Evolutionary conservation across 1,139 yeast genomes (phyloP), one percentile per base, ranked within the genome.

Genomic region (Nakaseomyces nivariensis): DNA sequence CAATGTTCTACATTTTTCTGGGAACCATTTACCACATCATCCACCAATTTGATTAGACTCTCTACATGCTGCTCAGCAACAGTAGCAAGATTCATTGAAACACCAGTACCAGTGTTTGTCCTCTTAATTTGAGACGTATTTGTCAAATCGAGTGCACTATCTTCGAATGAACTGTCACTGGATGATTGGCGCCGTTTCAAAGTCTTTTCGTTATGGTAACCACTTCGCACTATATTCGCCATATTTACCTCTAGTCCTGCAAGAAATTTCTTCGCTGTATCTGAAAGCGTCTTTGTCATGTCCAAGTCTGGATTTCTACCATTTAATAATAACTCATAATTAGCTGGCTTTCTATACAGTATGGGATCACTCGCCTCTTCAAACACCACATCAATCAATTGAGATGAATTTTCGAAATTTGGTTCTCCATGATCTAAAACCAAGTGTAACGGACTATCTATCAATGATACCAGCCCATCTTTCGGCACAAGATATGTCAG

Each of bases 401-500:
- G 42, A 9, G 17, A 10, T 24, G 42, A 7, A 29, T 41, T 41
- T 8, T 41, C 44, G 4, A 41, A 41, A 4, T 27, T 13, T 8
- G 44, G 44, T 29, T 29, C 34, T n/a, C 27, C 34, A 29, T 27
- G 34, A 29, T 27, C 44, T 9, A 41, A 27, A 13, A 5, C 27
- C n/a, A 41, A 5, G 10, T 51, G 42, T 27, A 60, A 40, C 5
- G 57, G 50, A 1, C 57, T 48, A 11, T 45, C 52, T 11, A 61
- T 43, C 33, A 60, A 34, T 7, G 53, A 38, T 3, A 57, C 50
- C 3, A 64, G 48, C 5, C 55, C 60, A 34, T 53, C 58, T 46
- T 65, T 64, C 4, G 68, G 68, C 3, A 64, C 55, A 37, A 65
- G 49, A 49, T 57, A 55, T 36, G 54, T 56, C n/a, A 65, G 41